Evolutionary conservation across 257 asterid species (phyloP), one percentile per base, ranked within the genome.

Genomic region (Solanum lycopersicoides): DNA sequence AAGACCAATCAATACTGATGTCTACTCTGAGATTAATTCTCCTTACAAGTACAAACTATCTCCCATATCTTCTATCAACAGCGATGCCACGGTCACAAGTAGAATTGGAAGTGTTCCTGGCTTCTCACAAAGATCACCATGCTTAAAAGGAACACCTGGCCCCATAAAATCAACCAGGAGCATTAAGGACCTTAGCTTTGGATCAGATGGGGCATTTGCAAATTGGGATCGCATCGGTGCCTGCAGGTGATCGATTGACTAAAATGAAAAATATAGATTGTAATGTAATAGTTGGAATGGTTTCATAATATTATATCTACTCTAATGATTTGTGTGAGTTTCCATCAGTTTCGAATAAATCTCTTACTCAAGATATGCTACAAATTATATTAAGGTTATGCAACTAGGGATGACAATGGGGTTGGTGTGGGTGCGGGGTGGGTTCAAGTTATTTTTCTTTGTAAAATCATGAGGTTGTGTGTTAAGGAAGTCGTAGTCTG

Each of bases 21-120:
- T 92, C 12, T 96, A 93, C 86, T 95, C 97, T 12, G 99, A 94
- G 86, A 93, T 91, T 28, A 88, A 91, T 28, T 96, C 99, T 88
- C 99, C 99, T 4, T 93, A 92, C 71, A 96, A 96, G 94, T 94
- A 93, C 42, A 94, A 88, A 90, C 92, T 94, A 20, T 96, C 98
- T 59, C 98, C 98, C 79, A 93, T 95, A 89, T 94, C 98, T 18
- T 96, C 98, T 4, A 95, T 95, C 68, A 96, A 94, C 83, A 96
- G 98, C 71, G 99, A 96, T 89, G 87, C 90, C 23, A 95, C 95
- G 3, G 88, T 94, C 92, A 91, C 87, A 88, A 91, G 94, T 89
- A 93, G 95, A 95, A 84, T 94, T 25, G 90, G 91, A 68, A 90
- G 92, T 88, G 90, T 89, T 50, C 71, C 89, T 59, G 88, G 87